Percentiles rank a stretch among this genome's conserved stretches.
Conservation (phyloP, 352 stramenopile genomes). For the Globisporangium megalacanthum region DNA sequence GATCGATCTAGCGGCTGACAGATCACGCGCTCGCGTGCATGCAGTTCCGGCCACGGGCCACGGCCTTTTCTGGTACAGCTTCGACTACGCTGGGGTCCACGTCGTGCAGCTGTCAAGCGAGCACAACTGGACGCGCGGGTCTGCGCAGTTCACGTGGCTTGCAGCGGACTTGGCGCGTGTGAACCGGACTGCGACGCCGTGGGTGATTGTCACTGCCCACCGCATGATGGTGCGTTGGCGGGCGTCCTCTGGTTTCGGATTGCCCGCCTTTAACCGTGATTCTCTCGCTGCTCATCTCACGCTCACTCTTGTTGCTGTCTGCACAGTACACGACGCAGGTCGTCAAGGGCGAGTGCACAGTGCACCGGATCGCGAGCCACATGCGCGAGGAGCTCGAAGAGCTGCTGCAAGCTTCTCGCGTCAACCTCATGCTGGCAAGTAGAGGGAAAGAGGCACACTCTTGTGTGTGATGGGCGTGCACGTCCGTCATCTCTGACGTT, state of each 20-base stretch:
- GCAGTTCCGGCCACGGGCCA: conserved; percentile 56
- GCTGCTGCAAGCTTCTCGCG: conserved; percentile 68
- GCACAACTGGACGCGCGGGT: conserved; percentile 85
- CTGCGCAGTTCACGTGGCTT: conserved; percentile 86
- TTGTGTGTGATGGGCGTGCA: conserved; percentile 9
- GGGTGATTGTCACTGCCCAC: conserved; percentile 89
- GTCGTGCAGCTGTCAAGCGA: conserved; percentile 90
- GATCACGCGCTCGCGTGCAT: conserved; percentile 5
- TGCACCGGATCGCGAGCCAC: conserved; percentile 63
- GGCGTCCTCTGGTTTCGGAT: too few relatives aligned
- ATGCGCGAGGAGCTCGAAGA: conserved; percentile 89
- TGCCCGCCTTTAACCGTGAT: too few relatives aligned
- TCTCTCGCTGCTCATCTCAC: too few relatives aligned
- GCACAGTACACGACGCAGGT: conserved; percentile 6
- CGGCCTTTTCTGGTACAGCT: conserved; percentile 88
- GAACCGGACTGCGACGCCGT: conserved; percentile 81
- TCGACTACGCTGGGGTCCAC: conserved; percentile 82
- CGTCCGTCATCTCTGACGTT: conserved; percentile 1
- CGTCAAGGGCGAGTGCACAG: conserved; percentile 2
- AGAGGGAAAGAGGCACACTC: too few relatives aligned
- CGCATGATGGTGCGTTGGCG: conserved; percentile 66
- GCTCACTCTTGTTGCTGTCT: not conserved
- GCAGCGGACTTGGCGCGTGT: conserved; percentile 68
- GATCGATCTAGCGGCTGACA: not conserved
- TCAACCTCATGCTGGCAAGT: conserved; percentile 86